phyloP scores from a whole-genome alignment of 2,329 filamentous ascomycete species.

The Xylaria digitata region DNA sequence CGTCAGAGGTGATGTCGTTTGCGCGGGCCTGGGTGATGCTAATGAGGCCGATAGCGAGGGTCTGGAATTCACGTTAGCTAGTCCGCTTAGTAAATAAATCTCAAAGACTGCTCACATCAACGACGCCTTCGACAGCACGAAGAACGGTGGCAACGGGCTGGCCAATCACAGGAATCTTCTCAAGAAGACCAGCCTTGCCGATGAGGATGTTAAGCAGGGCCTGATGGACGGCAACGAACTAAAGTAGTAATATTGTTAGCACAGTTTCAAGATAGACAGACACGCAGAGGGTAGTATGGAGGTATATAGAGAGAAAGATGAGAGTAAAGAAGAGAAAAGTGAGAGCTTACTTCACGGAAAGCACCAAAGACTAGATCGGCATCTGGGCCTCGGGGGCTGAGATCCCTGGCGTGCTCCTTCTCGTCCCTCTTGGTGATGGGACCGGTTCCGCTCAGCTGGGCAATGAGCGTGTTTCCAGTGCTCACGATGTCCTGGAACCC shows the following conservation, averaged over 20 bases:
- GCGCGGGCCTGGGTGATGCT: conserved; percentile 10
- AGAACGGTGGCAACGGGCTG: conserved; percentile 33
- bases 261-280: neutral
- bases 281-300: neutral
- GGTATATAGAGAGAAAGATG: no score
- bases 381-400: conserved; percentile 21
- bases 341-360: conserved; percentile 31
- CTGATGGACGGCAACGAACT: conserved; percentile 38
- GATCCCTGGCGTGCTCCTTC: conserved; percentile 27
- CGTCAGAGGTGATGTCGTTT: conserved; percentile 15
- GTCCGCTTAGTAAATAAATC: no score
- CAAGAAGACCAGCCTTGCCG: conserved; percentile 33
- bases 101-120: conserved; percentile 31
- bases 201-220: conserved; percentile 35
- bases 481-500: conserved; percentile 34
- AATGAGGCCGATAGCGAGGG: conserved; percentile 26
- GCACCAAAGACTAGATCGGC: conserved; percentile 32
- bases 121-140: conserved; percentile 28
- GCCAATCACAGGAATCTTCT: conserved; percentile 29
- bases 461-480: conserved; percentile 20
- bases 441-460: conserved; percentile 1
- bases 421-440: conserved; percentile 15
- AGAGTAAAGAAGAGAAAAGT: neutral
- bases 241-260: neutral
- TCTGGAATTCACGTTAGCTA: neutral